Conservation (phyloP, 2,329 filamentous ascomycete species). For the Aureobasidium zeae region DNA sequence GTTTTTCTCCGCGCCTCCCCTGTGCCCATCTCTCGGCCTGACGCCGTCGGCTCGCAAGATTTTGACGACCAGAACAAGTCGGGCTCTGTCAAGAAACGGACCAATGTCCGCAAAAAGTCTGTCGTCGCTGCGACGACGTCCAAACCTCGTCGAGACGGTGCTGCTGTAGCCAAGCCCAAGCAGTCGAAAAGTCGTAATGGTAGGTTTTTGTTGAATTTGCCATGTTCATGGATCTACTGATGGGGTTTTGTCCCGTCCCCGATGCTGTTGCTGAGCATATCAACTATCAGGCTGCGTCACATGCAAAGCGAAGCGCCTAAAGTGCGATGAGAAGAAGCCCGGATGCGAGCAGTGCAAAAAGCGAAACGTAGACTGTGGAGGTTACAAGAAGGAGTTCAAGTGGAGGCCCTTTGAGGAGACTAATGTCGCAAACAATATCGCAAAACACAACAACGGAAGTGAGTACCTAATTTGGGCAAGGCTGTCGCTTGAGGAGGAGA, state of each 20-base stretch:
- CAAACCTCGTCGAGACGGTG: constrained; percentile 23
- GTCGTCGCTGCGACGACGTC: constrained; percentile 21
- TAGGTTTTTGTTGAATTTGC: constrained; percentile 34
- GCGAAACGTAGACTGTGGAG: constrained; percentile 56
- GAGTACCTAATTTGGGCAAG: not conserved
- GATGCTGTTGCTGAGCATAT: constrained; percentile 19
- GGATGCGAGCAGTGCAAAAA: constrained; percentile 57
- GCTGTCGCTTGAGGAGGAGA: not conserved
- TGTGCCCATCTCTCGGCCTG: constrained; percentile 21
- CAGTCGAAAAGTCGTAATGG: constrained; percentile 69
- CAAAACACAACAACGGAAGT: constrained; percentile 40
- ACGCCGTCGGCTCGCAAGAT: constrained; percentile 25
- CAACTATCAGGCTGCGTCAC: constrained; percentile 54
- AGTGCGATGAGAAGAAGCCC: constrained; percentile 65
- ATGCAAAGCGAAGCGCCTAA: constrained; percentile 63
- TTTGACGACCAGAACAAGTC: constrained; percentile 21
- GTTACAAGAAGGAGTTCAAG: constrained; percentile 68
- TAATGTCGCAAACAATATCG: constrained; percentile 40
- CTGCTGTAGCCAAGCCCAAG: constrained; percentile 50
- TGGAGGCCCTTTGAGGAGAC: constrained; percentile 62
- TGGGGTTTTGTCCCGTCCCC: too few species aligned
- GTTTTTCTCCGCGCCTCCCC: constrained; percentile 39
- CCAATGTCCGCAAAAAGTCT: constrained; percentile 19
- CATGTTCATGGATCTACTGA: not conserved
- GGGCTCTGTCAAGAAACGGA: constrained; percentile 18